A percentile compares a stretch with the other conserved stretches of the same genome.
phyloP scores from a whole-genome alignment of 257 asterid genomes.

The Misopates orontium region DNA sequence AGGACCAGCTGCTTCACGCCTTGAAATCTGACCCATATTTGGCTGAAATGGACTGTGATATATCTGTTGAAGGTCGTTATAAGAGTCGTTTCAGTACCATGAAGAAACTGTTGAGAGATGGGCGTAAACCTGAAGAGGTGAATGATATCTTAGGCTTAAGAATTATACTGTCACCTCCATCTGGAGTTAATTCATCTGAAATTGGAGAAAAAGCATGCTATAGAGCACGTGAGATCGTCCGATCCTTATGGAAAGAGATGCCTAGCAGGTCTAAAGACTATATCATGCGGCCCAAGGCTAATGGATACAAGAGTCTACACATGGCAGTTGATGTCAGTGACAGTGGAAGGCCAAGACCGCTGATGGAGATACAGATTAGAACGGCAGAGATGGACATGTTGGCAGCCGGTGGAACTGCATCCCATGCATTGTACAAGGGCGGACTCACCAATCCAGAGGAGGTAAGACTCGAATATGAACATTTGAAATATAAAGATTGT shows the following conservation, averaged over 20 bases:
- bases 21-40: constrained; percentile 55
- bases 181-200: constrained; percentile 38
- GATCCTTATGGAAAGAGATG: constrained; percentile 71
- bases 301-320: constrained; percentile 89
- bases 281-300: constrained; percentile 69
- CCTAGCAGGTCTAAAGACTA: constrained; percentile 87
- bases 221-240: constrained; percentile 74
- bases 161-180: constrained; percentile 53
- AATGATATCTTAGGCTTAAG: constrained; percentile 81
- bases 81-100: constrained; percentile 93
- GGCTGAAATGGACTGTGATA: constrained; percentile 42
- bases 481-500: constrained; percentile 1
- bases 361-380: constrained; percentile 90
- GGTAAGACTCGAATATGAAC: constrained; percentile 37
- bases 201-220: constrained; percentile 80
- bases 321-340: constrained; percentile 84
- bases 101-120: constrained; percentile 89
- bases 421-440: constrained; percentile 88
- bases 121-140: constrained; percentile 89
- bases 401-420: constrained; percentile 93
- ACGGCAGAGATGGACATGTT: constrained; percentile 82
- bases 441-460: constrained; percentile 89
- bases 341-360: constrained; percentile 51
- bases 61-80: constrained; percentile 73
- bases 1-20: constrained; percentile 69